phyloP scores from a whole-genome alignment of 148 eudicot species.

The Chenopodium quinoa region DNA sequence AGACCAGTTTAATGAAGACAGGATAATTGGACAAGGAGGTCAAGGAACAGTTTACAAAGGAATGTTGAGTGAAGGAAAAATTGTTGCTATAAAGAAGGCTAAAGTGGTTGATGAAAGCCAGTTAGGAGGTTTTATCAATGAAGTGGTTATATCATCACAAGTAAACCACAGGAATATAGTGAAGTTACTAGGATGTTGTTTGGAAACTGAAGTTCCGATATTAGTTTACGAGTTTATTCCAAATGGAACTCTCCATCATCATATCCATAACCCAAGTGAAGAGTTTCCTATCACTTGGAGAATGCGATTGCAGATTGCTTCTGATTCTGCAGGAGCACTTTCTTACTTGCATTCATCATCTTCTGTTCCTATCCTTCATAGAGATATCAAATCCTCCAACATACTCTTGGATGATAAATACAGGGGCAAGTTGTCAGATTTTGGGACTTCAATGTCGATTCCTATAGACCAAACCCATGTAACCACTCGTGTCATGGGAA shows the following conservation, averaged over 20 bases:
- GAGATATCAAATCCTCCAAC: slow-evolving; percentile 34
- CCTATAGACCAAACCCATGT: slow-evolving; percentile 27
- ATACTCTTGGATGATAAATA: slow-evolving; percentile 25
- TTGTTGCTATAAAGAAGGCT: slow-evolving; percentile 26
- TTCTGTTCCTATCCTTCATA: slow-evolving; percentile 17
- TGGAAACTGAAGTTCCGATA: slow-evolving; percentile 24
- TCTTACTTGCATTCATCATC: slow-evolving; percentile 26
- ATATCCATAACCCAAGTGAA: slow-evolving; percentile 19
- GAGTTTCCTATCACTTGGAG: slow-evolving; percentile 23
- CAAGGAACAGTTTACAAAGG: slow-evolving; percentile 32
- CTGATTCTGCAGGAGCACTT: slow-evolving; percentile 22
- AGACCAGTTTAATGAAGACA: slow-evolving; percentile 19
- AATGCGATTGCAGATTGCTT: slow-evolving; percentile 22
- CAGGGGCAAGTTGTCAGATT: slow-evolving; percentile 22
- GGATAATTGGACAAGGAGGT: slow-evolving; percentile 27
- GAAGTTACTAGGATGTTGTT: slow-evolving; percentile 31
- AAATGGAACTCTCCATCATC: slow-evolving; percentile 21
- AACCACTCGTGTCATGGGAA: slow-evolving; percentile 28
- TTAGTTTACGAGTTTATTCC: slow-evolving; percentile 26
- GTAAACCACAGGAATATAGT: slow-evolving; percentile 30
- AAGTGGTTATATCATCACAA: slow-evolving; percentile 26
- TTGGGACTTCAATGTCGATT: slow-evolving; percentile 22
- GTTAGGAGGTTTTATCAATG: slow-evolving; percentile 20
- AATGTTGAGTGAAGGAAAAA: slow-evolving; percentile 21
- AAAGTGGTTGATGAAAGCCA: slow-evolving; percentile 12